Base-by-base conservation (phyloP, 306 rosid genomes). In the Astragalus membranaceus region DNA sequence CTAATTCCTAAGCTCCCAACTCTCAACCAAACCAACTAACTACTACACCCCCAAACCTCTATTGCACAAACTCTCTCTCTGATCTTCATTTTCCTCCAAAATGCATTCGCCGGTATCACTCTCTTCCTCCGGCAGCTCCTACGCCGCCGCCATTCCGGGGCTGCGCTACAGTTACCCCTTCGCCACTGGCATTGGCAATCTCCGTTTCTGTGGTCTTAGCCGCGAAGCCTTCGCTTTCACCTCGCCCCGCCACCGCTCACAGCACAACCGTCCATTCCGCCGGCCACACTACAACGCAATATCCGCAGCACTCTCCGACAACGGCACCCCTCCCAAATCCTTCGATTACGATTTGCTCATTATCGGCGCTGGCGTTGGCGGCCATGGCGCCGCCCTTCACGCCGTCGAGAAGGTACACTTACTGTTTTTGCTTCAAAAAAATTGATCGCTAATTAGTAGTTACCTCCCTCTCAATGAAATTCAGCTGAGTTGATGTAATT, bases 331-430 rank as follows among this genome's bases (percentile, higher is more conserved):
- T 59, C 70, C 96, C 16, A 81, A 72, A 61, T 79, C 94, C 13
- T 89, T 89, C 20, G 98, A 92, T 52, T 92, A 92, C 15, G 98
- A 92, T 78, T 75, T 92, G 85, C 78, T 92, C 33, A 89, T 92
- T 52, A 88, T 92, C 23, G 96, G 98, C 5, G 98, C 98, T 43
- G 98, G 98, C 8, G 98, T 92, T 13, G 98, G 96, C 1, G 96
- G 96, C 35, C 98, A 92, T 36, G 98, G 96, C 11, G 96, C 96
- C 5, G 98, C 98, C 9, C 92, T 92, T 30, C 96, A 92, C 69
- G 96, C 96, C 3, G 95, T 92, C 5, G 92, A 89, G 75, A 89
- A 88, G 96, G 98, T 92, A 46, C 52, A 10, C 17, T 46, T 3
- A 13, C 5, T 5, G 16, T 13, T 14, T 8, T 0, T 8, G 9